Percentiles rank a stretch among this genome's conserved stretches.
Evolutionary conservation across 2,329 filamentous ascomycete genomes (phyloP).

Genomic region (Alternaria sp.): DNA sequence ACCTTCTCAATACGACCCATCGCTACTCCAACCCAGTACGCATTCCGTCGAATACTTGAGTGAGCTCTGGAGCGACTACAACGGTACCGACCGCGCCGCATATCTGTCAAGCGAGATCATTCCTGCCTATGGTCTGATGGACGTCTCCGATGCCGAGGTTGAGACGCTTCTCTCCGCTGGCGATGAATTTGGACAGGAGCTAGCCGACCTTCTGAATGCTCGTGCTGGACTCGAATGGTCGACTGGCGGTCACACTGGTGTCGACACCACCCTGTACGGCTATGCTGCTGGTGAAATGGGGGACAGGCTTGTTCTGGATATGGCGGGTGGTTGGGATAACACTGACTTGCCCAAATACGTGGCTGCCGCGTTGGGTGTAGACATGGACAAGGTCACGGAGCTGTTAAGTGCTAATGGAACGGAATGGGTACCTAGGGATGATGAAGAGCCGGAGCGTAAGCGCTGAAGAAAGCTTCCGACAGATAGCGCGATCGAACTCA

Average conservation of each 20-base stretch:
- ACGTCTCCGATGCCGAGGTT: conserved; percentile 31
- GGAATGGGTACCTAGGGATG: conserved; percentile 16
- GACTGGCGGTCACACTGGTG: conserved; percentile 47
- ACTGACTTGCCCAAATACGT: conserved; percentile 29
- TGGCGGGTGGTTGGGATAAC: conserved; percentile 34
- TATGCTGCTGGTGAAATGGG: conserved; percentile 35
- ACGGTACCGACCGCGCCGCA: conserved; percentile 37
- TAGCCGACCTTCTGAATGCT: conserved; percentile 34
- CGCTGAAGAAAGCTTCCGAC: not conserved
- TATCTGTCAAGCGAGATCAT: conserved; percentile 35
- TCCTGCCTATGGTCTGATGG: conserved; percentile 38
- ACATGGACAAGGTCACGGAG: conserved; percentile 26
- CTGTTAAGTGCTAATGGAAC: conserved; percentile 21
- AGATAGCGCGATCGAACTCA: not conserved
- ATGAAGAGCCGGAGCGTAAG: not conserved
- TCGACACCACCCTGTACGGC: conserved; percentile 48
- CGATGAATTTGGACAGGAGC: conserved; percentile 30
- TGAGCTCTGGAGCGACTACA: conserved; percentile 34
- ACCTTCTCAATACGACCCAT: conserved; percentile 45
- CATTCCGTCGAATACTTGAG: conserved; percentile 43
- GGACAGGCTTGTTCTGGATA: conserved; percentile 21
- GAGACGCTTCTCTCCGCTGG: conserved; percentile 34
- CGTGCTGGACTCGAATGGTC: conserved; percentile 44
- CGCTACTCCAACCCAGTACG: conserved; percentile 36
- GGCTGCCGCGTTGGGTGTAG: conserved; percentile 22